These are phyloP conservation scores for Marasmius oreades DNA, from an alignment of 1,284 basidiomycete species.

Conservation along the genomic window DNA sequence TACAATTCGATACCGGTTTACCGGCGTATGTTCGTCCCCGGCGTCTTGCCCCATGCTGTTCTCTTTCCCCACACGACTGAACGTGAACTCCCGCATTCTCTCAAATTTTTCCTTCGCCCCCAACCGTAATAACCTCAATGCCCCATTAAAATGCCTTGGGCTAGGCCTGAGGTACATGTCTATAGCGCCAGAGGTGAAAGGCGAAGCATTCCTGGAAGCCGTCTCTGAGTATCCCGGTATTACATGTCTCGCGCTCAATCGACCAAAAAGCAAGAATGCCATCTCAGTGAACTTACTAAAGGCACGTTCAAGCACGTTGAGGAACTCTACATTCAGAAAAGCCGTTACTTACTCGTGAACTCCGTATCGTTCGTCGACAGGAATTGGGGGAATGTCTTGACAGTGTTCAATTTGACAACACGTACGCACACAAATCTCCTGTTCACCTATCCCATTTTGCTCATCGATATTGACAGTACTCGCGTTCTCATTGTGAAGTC, in stretches of 20 bases:
- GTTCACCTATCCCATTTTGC: not conserved
- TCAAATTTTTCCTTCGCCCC: not conserved
- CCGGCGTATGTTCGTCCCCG: too few species aligned
- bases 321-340: too few species aligned
- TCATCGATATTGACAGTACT: constrained; percentile 38
- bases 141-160: not conserved
- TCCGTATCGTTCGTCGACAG: constrained; percentile 35
- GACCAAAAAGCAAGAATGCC: constrained; percentile 86
- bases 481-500: constrained; percentile 82
- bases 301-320: constrained; percentile 30
- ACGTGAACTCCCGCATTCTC: not conserved
- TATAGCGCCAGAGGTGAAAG: not conserved
- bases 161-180: constrained; percentile 5
- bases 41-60: too few species aligned
- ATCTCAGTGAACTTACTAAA: constrained; percentile 75
- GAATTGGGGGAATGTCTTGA: constrained; percentile 72
- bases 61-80: not conserved
- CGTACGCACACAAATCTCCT: constrained; percentile 31
- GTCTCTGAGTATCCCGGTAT: constrained; percentile 49
- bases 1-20: too few species aligned
- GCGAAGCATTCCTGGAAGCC: constrained; percentile 58
- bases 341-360: constrained; percentile 2
- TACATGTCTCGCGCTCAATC: constrained; percentile 70
- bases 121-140: not conserved
- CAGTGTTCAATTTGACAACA: constrained; percentile 63